Conservation (phyloP, 306 rosid genomes). For the Medicago truncatula region MtrunA17r5.0-ANR NC_053044.1:32082001-32082500, state of each 20-base stretch:
- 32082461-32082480: constrained; percentile 40
- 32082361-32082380: background rate
- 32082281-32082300: constrained; percentile 41
- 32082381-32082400: constrained; percentile 21
- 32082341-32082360: constrained; percentile 2
- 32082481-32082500: constrained; percentile 22
- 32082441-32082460: constrained; percentile 50
- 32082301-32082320: constrained; percentile 43
- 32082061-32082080: too few species aligned
- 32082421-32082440: constrained; percentile 49
- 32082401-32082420: constrained; percentile 40
- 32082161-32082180: too few species aligned
- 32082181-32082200: too few species aligned
- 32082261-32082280: background rate
- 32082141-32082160: too few species aligned
- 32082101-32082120: too few species aligned
- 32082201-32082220: too few species aligned
- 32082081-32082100: too few species aligned
- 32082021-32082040: too few species aligned
- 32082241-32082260: background rate
- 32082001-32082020: too few species aligned
- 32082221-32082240: too few species aligned
- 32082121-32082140: too few species aligned
- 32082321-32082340: constrained; percentile 29
- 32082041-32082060: too few species aligned